phyloP scores from a whole-genome alignment of 495 filamentous ascomycete species.

The Annulohypoxylon nitens region DNA sequence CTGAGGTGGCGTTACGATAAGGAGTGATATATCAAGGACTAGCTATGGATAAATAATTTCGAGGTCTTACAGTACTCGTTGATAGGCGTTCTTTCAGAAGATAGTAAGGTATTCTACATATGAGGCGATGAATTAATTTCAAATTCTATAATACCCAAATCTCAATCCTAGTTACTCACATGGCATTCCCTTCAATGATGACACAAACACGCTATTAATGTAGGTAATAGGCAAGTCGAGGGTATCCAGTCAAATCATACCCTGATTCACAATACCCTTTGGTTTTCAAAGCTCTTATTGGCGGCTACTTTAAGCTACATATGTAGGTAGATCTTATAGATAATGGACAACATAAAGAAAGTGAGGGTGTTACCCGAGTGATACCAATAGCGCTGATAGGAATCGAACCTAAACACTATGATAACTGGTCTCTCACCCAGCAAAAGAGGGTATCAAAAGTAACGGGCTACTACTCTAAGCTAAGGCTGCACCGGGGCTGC shows the following conservation, averaged over 20 bases:
- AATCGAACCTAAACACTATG: no score
- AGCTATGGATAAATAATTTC: not conserved
- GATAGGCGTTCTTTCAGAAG: not conserved
- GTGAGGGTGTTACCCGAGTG: no score
- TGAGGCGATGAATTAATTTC: not conserved
- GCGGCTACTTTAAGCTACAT: slow-evolving; percentile 1
- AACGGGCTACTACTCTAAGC: not conserved
- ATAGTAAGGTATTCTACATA: not conserved
- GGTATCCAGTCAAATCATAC: not conserved
- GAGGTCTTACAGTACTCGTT: not conserved
- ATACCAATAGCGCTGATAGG: no score
- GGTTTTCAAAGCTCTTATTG: not conserved
- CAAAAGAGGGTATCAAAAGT: not conserved
- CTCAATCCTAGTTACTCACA: not conserved
- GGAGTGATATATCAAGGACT: not conserved
- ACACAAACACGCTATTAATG: not conserved
- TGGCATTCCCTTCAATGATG: not conserved
- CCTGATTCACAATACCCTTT: not conserved
- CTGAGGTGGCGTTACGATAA: not conserved
- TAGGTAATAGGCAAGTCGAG: not conserved
- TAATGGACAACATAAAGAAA: not conserved
- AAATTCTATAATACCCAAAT: not conserved
- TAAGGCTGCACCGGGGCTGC: not conserved
- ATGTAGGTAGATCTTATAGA: slow-evolving; percentile 3
- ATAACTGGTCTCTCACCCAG: no score